These are phyloP conservation scores for Acer yangbiense DNA, from an alignment of 345 rosid species.

Conservation along the genomic window DNA sequence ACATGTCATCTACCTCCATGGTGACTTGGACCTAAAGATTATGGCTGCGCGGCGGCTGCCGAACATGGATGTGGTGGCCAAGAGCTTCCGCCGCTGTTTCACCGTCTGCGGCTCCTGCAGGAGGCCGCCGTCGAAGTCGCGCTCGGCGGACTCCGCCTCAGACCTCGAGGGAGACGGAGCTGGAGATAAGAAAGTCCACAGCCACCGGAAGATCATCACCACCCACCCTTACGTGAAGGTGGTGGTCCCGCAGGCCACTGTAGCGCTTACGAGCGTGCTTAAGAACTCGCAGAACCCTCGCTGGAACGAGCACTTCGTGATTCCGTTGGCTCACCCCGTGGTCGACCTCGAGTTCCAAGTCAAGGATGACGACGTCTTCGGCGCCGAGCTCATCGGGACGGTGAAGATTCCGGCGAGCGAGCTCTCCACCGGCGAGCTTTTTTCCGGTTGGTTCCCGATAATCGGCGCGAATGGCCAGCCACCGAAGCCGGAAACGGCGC, in stretches of 20 bases:
- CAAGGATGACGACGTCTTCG: slow-evolving; percentile 83
- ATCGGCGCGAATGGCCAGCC: slow-evolving; percentile 47
- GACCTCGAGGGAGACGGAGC: background rate
- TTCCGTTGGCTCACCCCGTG: slow-evolving; percentile 75
- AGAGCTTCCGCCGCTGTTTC: slow-evolving; percentile 47
- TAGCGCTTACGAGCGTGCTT: slow-evolving; percentile 80
- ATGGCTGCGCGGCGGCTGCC: slow-evolving; percentile 63
- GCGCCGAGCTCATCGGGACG: slow-evolving; percentile 67
- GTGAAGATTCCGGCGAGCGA: slow-evolving; percentile 52
- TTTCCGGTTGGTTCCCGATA: slow-evolving; percentile 55
- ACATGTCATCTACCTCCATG: slow-evolving; percentile 52
- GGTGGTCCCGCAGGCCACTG: slow-evolving; percentile 79
- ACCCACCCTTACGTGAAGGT: slow-evolving; percentile 90
- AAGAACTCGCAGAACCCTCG: slow-evolving; percentile 63
- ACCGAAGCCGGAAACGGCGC: slow-evolving; percentile 53
- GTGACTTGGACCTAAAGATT: slow-evolving; percentile 74
- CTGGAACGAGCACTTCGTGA: slow-evolving; percentile 71
- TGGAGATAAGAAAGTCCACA: slow-evolving; percentile 22
- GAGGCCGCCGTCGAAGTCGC: background rate
- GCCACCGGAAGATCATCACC: slow-evolving; percentile 55
- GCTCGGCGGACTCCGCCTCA: background rate
- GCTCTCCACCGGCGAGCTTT: slow-evolving; percentile 42
- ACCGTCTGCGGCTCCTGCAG: slow-evolving; percentile 41
- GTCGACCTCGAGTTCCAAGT: slow-evolving; percentile 69
- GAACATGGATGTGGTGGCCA: slow-evolving; percentile 66